Evolutionary conservation across 2,329 filamentous ascomycete genomes (phyloP).

Genomic region (Hypoxylon sp.): DNA sequence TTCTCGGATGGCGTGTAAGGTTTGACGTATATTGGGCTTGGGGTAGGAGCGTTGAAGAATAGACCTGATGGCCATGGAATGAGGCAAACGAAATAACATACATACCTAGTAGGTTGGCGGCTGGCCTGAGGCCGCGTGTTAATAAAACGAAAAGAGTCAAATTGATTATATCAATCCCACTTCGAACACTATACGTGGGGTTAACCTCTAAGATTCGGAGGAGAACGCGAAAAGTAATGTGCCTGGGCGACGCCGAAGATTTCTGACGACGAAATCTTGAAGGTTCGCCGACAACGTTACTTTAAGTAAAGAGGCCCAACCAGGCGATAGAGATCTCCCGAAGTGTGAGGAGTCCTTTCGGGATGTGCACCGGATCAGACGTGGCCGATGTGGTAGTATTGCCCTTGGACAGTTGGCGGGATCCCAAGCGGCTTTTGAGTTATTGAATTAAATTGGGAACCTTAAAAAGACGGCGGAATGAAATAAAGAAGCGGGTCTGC

Average conservation of each 20-base stretch:
- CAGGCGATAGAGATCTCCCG: constrained; percentile 26
- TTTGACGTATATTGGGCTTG: constrained; percentile 2
- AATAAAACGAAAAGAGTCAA: constrained; percentile 4
- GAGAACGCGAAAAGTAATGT: not conserved
- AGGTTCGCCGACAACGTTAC: constrained; percentile 6
- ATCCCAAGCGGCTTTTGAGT: constrained; percentile 2
- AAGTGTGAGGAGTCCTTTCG: constrained; percentile 19
- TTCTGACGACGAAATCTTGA: constrained; percentile 1
- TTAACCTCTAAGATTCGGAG: not conserved
- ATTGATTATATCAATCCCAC: not conserved
- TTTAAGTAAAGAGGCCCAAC: constrained; percentile 22
- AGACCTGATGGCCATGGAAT: not conserved
- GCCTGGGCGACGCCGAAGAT: constrained; percentile 7
- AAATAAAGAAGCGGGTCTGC: constrained; percentile 12
- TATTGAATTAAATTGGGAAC: not conserved
- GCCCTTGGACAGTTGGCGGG: constrained; percentile 15
- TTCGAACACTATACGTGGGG: constrained; percentile 7
- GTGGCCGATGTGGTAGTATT: constrained; percentile 24
- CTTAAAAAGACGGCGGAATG: not conserved
- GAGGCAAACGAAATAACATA: constrained; percentile 11
- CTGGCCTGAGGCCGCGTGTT: constrained; percentile 3
- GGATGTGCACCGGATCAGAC: constrained; percentile 15
- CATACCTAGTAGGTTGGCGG: constrained; percentile 24
- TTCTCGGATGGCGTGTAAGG: not conserved
- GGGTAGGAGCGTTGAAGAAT: not conserved